These are phyloP conservation scores for Trematosphaeria pertusa DNA, from an alignment of 2,329 filamentous ascomycete genomes.

Conservation along the genomic window DNA sequence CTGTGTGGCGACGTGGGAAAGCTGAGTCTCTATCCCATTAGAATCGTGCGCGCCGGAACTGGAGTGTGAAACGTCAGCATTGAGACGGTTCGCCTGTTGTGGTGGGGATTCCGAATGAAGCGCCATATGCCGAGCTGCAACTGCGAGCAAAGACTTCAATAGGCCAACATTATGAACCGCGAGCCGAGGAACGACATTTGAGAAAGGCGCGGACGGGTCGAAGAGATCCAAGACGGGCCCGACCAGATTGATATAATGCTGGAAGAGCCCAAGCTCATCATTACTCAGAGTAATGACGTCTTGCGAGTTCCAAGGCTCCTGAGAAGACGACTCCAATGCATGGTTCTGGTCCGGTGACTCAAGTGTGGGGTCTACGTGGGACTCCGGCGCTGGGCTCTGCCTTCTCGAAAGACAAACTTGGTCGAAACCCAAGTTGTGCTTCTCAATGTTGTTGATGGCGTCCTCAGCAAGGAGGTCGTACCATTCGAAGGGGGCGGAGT, in stretches of 20 bases:
- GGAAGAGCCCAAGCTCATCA: conserved; percentile 49
- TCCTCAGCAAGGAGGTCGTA: conserved; percentile 57
- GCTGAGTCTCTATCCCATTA: conserved; percentile 33
- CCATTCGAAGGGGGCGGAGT: conserved; percentile 57
- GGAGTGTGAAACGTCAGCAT: conserved; percentile 29
- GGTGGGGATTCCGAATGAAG: conserved; percentile 42
- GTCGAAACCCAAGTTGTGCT: conserved; percentile 43
- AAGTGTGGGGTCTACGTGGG: conserved; percentile 23
- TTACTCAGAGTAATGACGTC: conserved; percentile 37
- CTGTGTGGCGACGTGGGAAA: conserved; percentile 50
- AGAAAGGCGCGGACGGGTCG: conserved; percentile 50
- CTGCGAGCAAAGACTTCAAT: conserved; percentile 64
- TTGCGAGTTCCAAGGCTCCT: conserved; percentile 35
- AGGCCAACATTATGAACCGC: conserved; percentile 62
- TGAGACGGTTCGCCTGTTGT: conserved; percentile 32
- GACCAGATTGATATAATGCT: conserved; percentile 48
- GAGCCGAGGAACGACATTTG: conserved; percentile 40
- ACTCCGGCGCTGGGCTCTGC: conserved; percentile 31
- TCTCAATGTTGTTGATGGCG: conserved; percentile 47
- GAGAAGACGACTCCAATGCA: conserved; percentile 12
- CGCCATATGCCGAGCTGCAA: conserved; percentile 61
- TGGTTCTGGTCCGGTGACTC: conserved; percentile 11
- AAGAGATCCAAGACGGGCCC: conserved; percentile 54
- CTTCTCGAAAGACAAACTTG: conserved; percentile 30
- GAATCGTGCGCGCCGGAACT: conserved; percentile 12